Evolutionary conservation across 2,329 filamentous ascomycete genomes (phyloP), one percentile per base, ranked within the genome.

Genomic region (Dothideomycetes sp.): DNA sequence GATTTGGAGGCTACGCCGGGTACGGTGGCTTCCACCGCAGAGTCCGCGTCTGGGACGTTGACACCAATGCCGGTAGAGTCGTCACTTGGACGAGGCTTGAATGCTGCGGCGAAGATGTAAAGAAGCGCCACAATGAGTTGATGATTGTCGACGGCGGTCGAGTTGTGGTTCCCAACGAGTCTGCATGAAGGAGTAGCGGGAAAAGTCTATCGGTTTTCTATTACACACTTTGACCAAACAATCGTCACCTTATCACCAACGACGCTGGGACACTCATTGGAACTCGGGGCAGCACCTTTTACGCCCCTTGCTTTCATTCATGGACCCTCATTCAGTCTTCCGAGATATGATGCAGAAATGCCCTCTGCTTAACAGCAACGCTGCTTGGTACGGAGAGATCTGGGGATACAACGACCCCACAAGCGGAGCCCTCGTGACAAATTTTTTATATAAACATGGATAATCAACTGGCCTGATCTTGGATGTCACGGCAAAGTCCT

Each of bases 1-100:
- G 91, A 1, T 94, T 98, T 53, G 91, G 91, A 41, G 91, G 91
- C 0, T 98, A 98, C 58, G 91, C 83, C 15, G 88, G 89, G 5
- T 96, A 95, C 58, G 80, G 80, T 29, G 82, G 82, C 4, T 96
- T 83, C 58, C 73, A 88, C 54, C 82, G 91, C 18, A 78, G 87
- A 20, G 73, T 95, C 39, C 76, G 91, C 33, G 74, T 98, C 30
- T 98, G 91, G 57, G 89, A 96, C 52, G 77, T 98, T 36, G 89
- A 98, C 60, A 84, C 88, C 64, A 94, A 94, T 56, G 78, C 84
- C 45, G 89, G 83, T 6, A 76, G 85, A 33, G 88, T 98, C 51
- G 78, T 75, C 34, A 98, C 89, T 0, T 98, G 89, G 75, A 96
- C 95, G 66, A 74, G 91, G 35, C 68, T 94, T 12, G 89, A 96